Evolutionary conservation across 2,329 filamentous ascomycete genomes (phyloP), one percentile per base, ranked within the genome.

Genomic region (Pleomassaria siparia): DNA sequence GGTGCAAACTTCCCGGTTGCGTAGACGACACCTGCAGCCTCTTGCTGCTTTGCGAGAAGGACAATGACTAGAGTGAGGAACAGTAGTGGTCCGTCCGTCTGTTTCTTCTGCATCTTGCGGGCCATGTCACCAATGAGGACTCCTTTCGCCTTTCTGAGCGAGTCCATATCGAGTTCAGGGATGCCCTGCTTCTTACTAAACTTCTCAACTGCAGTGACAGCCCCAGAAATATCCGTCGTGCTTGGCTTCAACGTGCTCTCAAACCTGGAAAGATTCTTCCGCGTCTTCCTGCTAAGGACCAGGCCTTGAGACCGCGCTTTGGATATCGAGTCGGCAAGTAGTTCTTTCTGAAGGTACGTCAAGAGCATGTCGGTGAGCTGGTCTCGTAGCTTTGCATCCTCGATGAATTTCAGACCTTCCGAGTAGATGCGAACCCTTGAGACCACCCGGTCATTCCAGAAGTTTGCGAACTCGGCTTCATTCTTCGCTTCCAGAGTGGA

Each of bases 1-100:
- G 71, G 71, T 32, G 70, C 69, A 48, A 69, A 72, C 51, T 71
- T 72, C 7, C 70, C 71, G 29, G 70, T 72, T 9, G 70, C 70
- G 45, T 73, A 73, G 15, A 74, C 55, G 1, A 74, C 51, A 13
- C 70, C 71, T 20, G 73, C 50, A 13, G 69, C 71, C 16, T 54
- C 50, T 8, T 60, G 41, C 13, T 63, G 46, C 36, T 51, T 60
- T 5, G 69, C 66, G 26, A 62, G 56, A 4, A 73, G 50, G 2
- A 72, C 50, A 18, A 72, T 51, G 1, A 72, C 51, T 20, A 71
- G 46, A 18, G 62, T 69, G 35, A 73, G 51, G 43, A 74, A 74
- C 4, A 73, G 55, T 2, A 66, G 54, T 0, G 71, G 69, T 5
- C 62, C 67, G 22, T 73, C 71, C 3, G 54, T 53, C 25, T 33